These are phyloP conservation scores for Fraxinus latifolia DNA, from an alignment of 305 asterid species.

Conservation along the genomic window DNA sequence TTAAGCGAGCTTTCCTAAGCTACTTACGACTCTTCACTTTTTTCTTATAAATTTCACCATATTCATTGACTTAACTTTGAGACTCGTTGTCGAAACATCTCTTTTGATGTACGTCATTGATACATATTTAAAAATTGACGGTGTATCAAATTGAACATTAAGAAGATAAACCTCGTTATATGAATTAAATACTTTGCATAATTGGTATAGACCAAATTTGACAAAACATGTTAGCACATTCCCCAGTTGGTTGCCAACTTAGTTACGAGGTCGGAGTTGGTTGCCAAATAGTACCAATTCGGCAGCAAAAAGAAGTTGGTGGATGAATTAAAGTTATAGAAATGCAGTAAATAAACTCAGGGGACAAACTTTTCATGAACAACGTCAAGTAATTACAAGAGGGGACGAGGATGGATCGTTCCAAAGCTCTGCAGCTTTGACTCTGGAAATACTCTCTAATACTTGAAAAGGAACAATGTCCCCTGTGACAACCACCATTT, in stretches of 20 bases:
- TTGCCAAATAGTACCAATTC: not conserved
- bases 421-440: slow-evolving; percentile 66
- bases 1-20: not conserved
- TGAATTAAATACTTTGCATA: not conserved
- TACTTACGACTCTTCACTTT: not conserved
- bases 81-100: not conserved
- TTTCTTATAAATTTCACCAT: not conserved
- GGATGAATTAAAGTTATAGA: not conserved
- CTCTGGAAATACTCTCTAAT: slow-evolving; percentile 73
- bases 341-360: not conserved
- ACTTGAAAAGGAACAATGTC: slow-evolving; percentile 72
- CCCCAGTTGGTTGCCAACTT: not conserved
- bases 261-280: not conserved
- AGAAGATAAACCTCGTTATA: not conserved
- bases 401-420: slow-evolving; percentile 9
- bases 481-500: slow-evolving; percentile 70
- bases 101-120: not conserved
- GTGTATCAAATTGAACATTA: not conserved
- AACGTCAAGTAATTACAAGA: not conserved
- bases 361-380: not conserved
- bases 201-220: not conserved
- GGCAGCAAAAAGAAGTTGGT: not conserved
- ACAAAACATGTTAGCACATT: not conserved
- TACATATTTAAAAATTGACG: not conserved
- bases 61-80: not conserved